Percentiles rank a stretch among this genome's conserved stretches.
phyloP scores from a whole-genome alignment of 352 stramenopile genomes.

The Phytophthora litchii region DNA sequence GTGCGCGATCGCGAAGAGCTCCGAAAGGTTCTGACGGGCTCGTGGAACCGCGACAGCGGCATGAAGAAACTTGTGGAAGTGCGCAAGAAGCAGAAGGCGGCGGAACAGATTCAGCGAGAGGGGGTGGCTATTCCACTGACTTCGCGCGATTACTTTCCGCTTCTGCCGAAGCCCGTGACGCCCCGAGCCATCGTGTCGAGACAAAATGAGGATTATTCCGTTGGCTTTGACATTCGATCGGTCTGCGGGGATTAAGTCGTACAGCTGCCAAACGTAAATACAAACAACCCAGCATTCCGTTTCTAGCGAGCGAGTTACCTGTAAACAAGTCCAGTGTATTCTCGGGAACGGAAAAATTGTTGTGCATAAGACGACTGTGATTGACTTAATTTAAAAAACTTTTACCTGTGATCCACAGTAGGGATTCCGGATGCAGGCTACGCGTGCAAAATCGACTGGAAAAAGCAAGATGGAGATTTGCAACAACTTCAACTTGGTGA shows the following conservation, averaged over 20 bases:
- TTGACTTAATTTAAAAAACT: too few species aligned
- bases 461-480: constrained; percentile 9
- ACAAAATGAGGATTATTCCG: constrained; percentile 60
- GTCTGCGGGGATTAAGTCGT: constrained; percentile 42
- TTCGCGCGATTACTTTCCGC: constrained; percentile 31
- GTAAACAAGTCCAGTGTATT: too few species aligned
- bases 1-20: constrained; percentile 55
- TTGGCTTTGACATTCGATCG: constrained; percentile 77
- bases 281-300: not conserved
- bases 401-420: too few species aligned
- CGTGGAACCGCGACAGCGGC: constrained; percentile 64
- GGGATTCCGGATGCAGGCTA: too few species aligned
- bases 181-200: constrained; percentile 11
- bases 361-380: too few species aligned
- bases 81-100: constrained; percentile 66
- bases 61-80: constrained; percentile 70
- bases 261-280: not conserved
- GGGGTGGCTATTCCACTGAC: not conserved
- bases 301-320: too few species aligned
- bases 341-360: too few species aligned
- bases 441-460: too few species aligned
- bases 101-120: constrained; percentile 47
- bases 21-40: constrained; percentile 60
- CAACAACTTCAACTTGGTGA: constrained; percentile 23
- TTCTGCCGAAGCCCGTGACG: constrained; percentile 36